Evolutionary conservation across 139 green algal species (phyloP).

Genomic region (Chlorella ohadii): DNA sequence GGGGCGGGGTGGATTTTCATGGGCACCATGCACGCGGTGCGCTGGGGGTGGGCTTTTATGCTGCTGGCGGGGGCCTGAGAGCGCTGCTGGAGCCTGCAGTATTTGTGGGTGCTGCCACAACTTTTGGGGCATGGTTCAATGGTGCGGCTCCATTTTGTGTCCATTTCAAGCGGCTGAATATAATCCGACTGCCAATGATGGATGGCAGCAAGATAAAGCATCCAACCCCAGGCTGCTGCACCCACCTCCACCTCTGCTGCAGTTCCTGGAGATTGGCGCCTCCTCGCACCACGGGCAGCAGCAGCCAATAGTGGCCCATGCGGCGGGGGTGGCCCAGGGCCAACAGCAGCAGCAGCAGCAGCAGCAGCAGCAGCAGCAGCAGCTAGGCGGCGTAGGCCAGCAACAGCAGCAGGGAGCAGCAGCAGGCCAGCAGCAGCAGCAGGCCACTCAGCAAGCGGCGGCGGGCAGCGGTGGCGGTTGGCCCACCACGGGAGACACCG

Average conservation of each 20-base stretch:
- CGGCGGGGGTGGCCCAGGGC: neutral
- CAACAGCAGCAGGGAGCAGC: conserved; percentile 1
- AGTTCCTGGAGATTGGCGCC: conserved; percentile 39
- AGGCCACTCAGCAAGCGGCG: neutral
- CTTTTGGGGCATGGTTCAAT: too few species aligned
- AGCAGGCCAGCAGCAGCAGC: neutral
- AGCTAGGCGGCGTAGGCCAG: neutral
- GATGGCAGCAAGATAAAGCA: too few species aligned
- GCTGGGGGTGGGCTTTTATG: neutral
- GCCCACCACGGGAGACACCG: conserved; percentile 50
- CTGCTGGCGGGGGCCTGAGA: neutral
- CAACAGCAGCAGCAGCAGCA: neutral
- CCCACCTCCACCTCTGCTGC: neutral
- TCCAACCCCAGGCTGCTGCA: neutral
- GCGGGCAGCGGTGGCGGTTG: neutral
- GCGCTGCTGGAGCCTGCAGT: too few species aligned
- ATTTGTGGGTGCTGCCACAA: neutral
- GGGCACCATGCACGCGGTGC: conserved; percentile 53
- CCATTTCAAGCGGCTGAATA: too few species aligned
- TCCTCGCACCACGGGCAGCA: conserved; percentile 14
- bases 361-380: neutral
- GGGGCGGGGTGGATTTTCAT: conserved; percentile 53
- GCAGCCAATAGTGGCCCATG: neutral
- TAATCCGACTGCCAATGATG: too few species aligned
- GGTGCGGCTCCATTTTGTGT: too few species aligned